These are phyloP conservation scores for Guillardia theta DNA, from an alignment of 78 protist genomes.

Conservation along the genomic window DNA sequence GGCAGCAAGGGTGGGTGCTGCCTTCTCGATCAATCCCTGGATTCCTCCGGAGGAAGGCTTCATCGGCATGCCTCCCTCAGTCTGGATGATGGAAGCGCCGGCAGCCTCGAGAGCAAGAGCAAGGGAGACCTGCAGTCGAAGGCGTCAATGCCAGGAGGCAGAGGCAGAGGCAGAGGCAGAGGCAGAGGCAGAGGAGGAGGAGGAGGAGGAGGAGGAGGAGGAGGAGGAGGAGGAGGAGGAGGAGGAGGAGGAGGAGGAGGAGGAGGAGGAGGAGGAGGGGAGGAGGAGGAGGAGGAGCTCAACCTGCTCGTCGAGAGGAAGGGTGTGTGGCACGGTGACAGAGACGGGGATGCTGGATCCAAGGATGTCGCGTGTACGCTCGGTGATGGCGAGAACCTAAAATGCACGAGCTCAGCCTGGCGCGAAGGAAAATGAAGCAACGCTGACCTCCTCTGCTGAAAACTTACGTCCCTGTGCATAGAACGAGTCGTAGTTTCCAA, in stretches of 20 bases:
- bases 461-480: not conserved
- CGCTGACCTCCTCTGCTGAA: not conserved
- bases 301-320: conserved; percentile 37
- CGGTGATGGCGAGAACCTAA: not conserved
- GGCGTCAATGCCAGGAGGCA: not conserved
- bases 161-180: not conserved
- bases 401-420: not conserved
- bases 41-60: not conserved
- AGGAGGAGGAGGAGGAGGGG: not conserved
- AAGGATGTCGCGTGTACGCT: not conserved
- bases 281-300: not conserved
- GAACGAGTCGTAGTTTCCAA: conserved; percentile 31
- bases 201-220: too few species aligned
- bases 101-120: not conserved
- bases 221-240: not conserved
- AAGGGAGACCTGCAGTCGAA: not conserved
- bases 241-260: not conserved
- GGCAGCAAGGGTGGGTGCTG: conserved; percentile 25
- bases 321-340: conserved; percentile 20
- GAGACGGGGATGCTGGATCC: not conserved
- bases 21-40: conserved; percentile 39
- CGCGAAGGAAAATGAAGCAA: too few species aligned
- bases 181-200: not conserved
- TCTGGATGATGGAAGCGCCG: conserved; percentile 10
- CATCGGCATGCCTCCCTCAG: conserved; percentile 7